Evolutionary conservation across 1,284 basidiomycete genomes (phyloP).

Genomic region (Mycosarcoma mackinlayi): DNA sequence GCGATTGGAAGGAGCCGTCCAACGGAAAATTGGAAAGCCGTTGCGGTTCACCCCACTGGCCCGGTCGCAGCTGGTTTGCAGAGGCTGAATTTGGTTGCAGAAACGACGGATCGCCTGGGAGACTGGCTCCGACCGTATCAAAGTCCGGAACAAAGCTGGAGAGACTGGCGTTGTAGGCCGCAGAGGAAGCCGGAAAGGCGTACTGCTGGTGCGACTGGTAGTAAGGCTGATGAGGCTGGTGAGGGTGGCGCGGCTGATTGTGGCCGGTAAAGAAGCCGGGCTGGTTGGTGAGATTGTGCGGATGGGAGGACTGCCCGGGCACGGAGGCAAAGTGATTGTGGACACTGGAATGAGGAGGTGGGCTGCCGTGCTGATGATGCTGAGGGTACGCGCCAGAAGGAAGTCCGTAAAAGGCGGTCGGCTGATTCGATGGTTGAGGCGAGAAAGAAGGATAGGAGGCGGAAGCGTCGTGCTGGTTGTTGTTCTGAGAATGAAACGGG

Average conservation of each 20-base stretch:
- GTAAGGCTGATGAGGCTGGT: constrained; percentile 1
- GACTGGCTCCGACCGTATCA: neutral
- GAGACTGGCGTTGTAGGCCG: neutral
- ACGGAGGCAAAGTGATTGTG: neutral
- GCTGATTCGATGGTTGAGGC: constrained; percentile 1
- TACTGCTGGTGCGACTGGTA: constrained; percentile 5
- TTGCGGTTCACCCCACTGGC: constrained; percentile 16
- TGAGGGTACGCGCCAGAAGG: constrained; percentile 1
- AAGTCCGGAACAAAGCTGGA: constrained; percentile 4
- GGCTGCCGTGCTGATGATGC: constrained; percentile 6
- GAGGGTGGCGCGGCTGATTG: constrained; percentile 1
- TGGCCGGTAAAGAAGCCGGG: neutral
- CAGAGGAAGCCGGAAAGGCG: constrained; percentile 7
- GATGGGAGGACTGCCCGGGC: neutral
- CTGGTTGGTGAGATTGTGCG: neutral
- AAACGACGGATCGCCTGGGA: neutral
- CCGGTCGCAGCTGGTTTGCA: constrained; percentile 11
- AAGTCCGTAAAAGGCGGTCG: neutral
- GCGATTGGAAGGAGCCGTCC: neutral
- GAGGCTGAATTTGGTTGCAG: neutral
- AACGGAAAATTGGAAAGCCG: neutral
- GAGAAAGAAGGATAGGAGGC: constrained; percentile 3
- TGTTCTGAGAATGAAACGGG: constrained; percentile 20
- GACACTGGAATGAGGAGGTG: neutral
- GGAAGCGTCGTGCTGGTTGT: constrained; percentile 10